phyloP scores from a whole-genome alignment of 768 basidiomycete species.

The Mycena indigotica region DNA sequence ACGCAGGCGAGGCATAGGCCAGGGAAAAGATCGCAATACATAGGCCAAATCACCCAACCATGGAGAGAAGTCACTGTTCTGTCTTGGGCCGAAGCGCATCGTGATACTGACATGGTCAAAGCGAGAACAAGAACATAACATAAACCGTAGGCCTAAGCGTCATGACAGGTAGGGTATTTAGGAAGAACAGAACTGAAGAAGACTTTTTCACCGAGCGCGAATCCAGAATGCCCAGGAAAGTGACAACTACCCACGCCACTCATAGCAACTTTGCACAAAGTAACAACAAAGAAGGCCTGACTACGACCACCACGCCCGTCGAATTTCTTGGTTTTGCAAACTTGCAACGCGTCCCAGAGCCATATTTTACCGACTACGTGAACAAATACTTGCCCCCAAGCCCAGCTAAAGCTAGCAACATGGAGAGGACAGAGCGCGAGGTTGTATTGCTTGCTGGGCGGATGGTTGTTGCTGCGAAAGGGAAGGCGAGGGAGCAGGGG shows the following conservation, averaged over 20 bases:
- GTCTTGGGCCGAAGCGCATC: no score
- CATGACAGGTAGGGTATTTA: no score
- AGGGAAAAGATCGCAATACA: no score
- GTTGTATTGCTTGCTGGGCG: neutral
- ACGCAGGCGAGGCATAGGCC: no score
- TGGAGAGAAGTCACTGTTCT: no score
- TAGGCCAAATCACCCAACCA: no score
- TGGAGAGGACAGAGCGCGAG: neutral
- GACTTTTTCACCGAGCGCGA: no score
- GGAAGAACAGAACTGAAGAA: no score
- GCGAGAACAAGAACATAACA: no score
- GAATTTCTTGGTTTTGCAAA: neutral
- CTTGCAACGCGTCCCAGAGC: conserved; percentile 9
- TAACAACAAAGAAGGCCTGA: neutral
- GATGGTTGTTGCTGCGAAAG: neutral
- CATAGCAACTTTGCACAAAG: neutral
- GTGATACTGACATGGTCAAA: no score
- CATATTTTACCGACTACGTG: conserved; percentile 16
- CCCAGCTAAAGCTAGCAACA: neutral
- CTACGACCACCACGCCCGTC: conserved; percentile 1
- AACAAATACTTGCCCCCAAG: neutral
- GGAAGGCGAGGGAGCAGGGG: neutral
- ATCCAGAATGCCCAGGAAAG: no score
- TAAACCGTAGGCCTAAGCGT: no score
- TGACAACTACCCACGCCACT: neutral